These are phyloP conservation scores for Rhynchosporium agropyri DNA, from an alignment of 2,329 filamentous ascomycete genomes.

Conservation along the genomic window DNA sequence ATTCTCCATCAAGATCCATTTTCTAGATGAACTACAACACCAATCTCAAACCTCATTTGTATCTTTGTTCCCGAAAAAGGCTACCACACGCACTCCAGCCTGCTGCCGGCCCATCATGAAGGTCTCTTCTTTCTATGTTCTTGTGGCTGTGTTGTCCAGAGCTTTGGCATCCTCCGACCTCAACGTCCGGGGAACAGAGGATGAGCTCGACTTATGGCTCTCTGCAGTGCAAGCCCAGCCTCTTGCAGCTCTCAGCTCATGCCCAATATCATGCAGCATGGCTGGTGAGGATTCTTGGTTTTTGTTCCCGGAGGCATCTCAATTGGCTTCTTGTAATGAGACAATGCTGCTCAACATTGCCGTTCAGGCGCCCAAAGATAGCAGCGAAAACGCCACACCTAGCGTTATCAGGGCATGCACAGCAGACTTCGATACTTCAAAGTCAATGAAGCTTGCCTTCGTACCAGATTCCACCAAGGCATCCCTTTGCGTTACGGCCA, in stretches of 20 bases:
- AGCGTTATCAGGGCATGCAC: slow-evolving; percentile 1
- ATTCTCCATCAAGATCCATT: background rate
- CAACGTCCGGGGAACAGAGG: background rate
- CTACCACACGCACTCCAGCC: background rate
- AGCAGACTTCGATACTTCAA: background rate
- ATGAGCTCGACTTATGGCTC: background rate
- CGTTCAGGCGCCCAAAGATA: background rate
- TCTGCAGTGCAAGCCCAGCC: background rate
- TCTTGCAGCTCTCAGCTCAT: background rate
- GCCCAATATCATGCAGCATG: background rate
- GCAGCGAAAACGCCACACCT: background rate
- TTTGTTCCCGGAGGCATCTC: background rate
- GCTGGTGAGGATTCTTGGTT: background rate
- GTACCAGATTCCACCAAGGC: background rate
- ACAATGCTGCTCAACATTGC: slow-evolving; percentile 3
- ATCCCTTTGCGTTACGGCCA: slow-evolving; percentile 3
- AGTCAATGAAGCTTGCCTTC: background rate
- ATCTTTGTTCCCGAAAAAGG: background rate
- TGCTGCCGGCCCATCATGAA: background rate
- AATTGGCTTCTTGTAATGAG: background rate
- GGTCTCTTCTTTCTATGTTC: background rate
- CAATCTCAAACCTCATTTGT: background rate
- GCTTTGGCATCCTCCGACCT: background rate
- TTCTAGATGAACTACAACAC: background rate
- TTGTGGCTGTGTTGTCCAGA: background rate